Conservation (phyloP, 352 stramenopile genomes). For the Lagenidium sp. region DNA sequence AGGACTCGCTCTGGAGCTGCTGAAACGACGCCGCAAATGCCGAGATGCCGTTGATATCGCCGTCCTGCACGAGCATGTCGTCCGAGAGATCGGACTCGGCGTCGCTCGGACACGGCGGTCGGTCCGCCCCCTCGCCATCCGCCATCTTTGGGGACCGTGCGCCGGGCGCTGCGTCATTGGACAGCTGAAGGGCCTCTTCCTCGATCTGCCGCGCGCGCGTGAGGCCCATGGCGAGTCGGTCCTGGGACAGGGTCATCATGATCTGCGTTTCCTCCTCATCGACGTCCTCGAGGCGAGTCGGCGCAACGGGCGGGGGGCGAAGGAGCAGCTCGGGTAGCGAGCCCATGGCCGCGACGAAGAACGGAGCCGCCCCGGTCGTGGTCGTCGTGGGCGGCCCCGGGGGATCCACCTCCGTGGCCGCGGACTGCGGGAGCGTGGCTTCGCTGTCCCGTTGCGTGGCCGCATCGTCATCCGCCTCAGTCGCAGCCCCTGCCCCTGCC, state of each 20-base stretch:
- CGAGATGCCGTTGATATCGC: constrained; percentile 26
- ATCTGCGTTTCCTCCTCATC: constrained; percentile 83
- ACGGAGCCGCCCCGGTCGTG: constrained; percentile 10
- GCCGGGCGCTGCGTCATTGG: background rate
- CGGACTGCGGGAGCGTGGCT: constrained; percentile 37
- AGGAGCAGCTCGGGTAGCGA: constrained; percentile 11
- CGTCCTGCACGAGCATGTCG: constrained; percentile 65
- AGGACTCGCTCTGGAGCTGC: constrained; percentile 12
- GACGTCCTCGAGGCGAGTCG: constrained; percentile 18
- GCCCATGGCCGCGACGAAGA: constrained; percentile 31
- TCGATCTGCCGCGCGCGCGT: constrained; percentile 31
- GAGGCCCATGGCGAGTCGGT: constrained; percentile 19
- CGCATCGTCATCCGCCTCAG: constrained; percentile 3
- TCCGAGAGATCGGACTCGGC: constrained; percentile 58
- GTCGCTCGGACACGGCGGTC: constrained; percentile 14
- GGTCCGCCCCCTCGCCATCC: constrained; percentile 1
- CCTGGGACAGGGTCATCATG: constrained; percentile 60
- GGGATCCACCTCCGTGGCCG: constrained; percentile 14
- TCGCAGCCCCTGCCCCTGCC: too few relatives aligned
- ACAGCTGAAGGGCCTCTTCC: constrained; percentile 24
- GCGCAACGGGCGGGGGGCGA: too few relatives aligned
- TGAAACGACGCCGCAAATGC: constrained; percentile 48
- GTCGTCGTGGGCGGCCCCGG: constrained; percentile 1
- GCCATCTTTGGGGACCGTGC: background rate
- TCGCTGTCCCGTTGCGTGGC: constrained; percentile 21